A percentile compares a stretch with the other conserved stretches of the same genome.
Conservation (phyloP, 164 flowering plant genomes). For the Kingdonia uniflora region DNA sequence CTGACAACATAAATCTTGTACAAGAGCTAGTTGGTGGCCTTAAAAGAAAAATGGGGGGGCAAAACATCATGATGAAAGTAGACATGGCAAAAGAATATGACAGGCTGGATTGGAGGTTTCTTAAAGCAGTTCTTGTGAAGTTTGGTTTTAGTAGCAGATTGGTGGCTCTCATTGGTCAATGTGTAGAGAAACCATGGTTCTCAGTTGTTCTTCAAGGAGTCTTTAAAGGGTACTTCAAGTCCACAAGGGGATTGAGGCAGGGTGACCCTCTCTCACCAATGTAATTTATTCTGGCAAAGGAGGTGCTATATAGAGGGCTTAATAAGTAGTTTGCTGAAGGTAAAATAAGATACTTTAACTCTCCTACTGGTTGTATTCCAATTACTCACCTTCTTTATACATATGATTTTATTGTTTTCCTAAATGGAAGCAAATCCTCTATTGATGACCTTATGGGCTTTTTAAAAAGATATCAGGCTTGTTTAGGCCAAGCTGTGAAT, state of each 20-base stretch:
- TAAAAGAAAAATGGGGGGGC: no score
- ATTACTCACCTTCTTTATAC: not conserved
- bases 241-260: not conserved
- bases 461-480: not conserved
- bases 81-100: no score
- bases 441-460: not conserved
- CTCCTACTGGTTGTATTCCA: not conserved
- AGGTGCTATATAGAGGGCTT: not conserved
- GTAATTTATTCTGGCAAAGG: not conserved
- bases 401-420: not conserved
- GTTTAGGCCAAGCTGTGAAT: not conserved
- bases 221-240: not conserved
- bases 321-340: not conserved
- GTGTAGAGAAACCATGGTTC: not conserved
- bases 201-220: constrained; percentile 1
- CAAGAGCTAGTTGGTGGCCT: no score
- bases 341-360: not conserved
- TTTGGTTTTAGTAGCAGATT: no score
- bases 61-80: no score
- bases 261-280: not conserved
- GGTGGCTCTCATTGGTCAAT: no score
- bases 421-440: not conserved
- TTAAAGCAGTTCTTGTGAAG: no score
- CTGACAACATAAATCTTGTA: no score
- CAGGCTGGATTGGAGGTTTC: no score